Conservation (phyloP, 169 alveolate genomes). For the Babesia gibsoni region DNA sequence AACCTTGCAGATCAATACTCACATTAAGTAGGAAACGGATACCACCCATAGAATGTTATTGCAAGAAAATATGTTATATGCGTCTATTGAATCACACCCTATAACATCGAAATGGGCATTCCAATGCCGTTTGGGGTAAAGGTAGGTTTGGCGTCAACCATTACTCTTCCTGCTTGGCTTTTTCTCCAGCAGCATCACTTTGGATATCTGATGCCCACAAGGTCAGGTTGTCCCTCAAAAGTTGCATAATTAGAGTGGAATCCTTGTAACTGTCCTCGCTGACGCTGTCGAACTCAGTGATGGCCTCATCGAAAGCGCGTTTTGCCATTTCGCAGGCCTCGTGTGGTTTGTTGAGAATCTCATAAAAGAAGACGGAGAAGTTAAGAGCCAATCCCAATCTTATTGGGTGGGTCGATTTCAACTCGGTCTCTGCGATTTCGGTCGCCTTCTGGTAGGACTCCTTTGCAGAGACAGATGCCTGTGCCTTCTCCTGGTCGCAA, state of each 20-base stretch:
- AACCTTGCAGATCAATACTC: too few relatives aligned
- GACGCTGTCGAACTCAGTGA: constrained; percentile 91
- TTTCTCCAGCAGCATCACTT: constrained; percentile 61
- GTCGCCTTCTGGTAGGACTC: constrained; percentile 96
- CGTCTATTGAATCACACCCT: not conserved
- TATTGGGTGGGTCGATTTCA: constrained; percentile 95
- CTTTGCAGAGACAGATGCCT: constrained; percentile 94
- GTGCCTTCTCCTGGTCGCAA: constrained; percentile 89
- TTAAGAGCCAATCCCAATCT: constrained; percentile 97
- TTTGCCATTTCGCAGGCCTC: constrained; percentile 98
- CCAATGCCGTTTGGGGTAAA: not conserved
- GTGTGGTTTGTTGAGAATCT: constrained; percentile 95
- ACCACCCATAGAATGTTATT: not conserved
- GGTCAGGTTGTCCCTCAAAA: constrained; percentile 94
- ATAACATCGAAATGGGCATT: not conserved
- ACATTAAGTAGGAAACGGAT: not conserved
- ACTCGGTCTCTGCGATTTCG: constrained; percentile 89
- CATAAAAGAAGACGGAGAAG: constrained; percentile 98
- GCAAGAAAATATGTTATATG: not conserved
- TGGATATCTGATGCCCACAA: constrained; percentile 94
- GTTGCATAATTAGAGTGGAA: constrained; percentile 92
- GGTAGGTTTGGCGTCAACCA: not conserved
- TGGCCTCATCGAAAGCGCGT: constrained; percentile 94
- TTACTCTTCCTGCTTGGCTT: constrained; percentile 22
- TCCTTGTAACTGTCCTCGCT: constrained; percentile 94